Percentiles rank a stretch among this genome's conserved stretches.
Conservation (phyloP, 768 basidiomycete genomes). For the Royoungia palumana region DNA sequence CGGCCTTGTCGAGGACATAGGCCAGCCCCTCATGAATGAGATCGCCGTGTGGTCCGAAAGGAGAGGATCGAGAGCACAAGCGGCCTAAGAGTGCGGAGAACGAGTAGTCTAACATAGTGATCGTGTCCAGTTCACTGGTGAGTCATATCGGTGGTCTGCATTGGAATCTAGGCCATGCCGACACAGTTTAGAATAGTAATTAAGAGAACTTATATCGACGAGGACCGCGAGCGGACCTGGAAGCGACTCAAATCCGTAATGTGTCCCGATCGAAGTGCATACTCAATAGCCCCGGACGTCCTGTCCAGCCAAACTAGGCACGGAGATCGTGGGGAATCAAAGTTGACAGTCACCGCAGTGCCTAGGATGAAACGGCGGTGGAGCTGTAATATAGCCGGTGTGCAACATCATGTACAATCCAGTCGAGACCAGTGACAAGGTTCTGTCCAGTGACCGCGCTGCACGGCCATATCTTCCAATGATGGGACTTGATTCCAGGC, state of each 20-base stretch:
- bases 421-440: conserved; percentile 81
- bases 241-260: conserved; percentile 6
- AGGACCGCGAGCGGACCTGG: conserved; percentile 10
- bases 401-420: conserved; percentile 89
- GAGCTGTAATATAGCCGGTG: conserved; percentile 82
- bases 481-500: conserved; percentile 76
- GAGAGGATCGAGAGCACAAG: conserved; percentile 12
- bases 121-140: conserved; percentile 4
- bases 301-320: conserved; percentile 5
- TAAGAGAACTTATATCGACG: not conserved
- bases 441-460: conserved; percentile 90
- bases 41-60: conserved; percentile 11
- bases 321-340: conserved; percentile 9
- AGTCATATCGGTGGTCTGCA: conserved; percentile 4
- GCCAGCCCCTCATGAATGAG: conserved; percentile 18
- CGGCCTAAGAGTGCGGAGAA: conserved; percentile 7
- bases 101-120: not conserved
- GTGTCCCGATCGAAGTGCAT: conserved; percentile 8
- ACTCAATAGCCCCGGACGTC: conserved; percentile 1
- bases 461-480: conserved; percentile 88
- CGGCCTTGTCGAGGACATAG: conserved; percentile 8
- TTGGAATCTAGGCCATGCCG: conserved; percentile 9
- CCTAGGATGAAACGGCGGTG: conserved; percentile 11
- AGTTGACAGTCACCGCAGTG: not conserved
- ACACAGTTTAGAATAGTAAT: conserved; percentile 14